Evolutionary conservation across 2,329 filamentous ascomycete genomes (phyloP), one percentile per base, ranked within the genome.

Genomic region (Aspergillus glaucus): DNA sequence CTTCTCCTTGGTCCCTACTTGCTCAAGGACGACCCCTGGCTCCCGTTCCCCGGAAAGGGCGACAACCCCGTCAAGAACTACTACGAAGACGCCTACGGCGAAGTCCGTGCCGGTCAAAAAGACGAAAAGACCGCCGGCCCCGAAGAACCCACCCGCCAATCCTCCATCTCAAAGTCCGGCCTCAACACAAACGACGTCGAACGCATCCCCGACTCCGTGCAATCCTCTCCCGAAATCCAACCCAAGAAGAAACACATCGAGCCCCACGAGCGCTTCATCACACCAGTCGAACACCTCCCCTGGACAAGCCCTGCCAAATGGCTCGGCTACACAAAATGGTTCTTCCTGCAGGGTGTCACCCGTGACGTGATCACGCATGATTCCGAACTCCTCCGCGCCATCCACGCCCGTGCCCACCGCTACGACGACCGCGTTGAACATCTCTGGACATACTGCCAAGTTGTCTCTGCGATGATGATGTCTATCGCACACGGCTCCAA

Each of bases 341-440:
- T 64, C 7, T 64, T 79, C 49, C 71, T 73, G 6, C 69, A 70
- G 44, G 70, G 72, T 46, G 69, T 75, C 17, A 70, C 68, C 24
- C 65, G 67, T 47, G 71, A 75, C 50, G 66, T 68, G 21, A 63
- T 72, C 40, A 65, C 62, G 19, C 70, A 73, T 52, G 65, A 71
- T 50, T 69, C 67, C 4, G 63, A 62, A 4, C 59, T 58, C 39
- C 67, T 70, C n/a, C 65, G 57, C 44, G 65, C 58, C 45, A 69
- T 67, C 44, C 71, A 74, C 55, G 60, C 69, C 39, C 63, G 65
- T 21, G 73, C 73, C 15, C 65, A 65, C 39, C 63, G 63, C 28
- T 76, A 76, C 55, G 74, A 76, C 58, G 70, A 71, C 52, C 65
- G 68, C 15, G 70, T 75, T 36, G 74, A 76, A 56, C 72, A 77